These are phyloP conservation scores for Corchorus olitorius DNA, from an alignment of 345 rosid species.

Conservation along the genomic window DNA sequence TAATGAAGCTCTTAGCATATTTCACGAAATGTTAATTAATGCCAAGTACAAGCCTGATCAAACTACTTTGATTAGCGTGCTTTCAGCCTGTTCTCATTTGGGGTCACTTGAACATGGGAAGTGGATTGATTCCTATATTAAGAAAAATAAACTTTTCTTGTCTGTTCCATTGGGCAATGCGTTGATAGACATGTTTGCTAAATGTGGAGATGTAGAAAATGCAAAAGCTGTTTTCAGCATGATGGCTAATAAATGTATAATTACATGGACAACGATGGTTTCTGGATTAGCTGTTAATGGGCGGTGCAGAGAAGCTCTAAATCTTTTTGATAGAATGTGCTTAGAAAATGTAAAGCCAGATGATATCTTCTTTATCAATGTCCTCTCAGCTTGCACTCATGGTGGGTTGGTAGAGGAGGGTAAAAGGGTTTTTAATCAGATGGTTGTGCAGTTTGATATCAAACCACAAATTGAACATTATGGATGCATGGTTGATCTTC, in stretches of 20 bases:
- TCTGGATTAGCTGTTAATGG: constrained; percentile 35
- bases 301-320: constrained; percentile 24
- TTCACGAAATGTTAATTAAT: constrained; percentile 33
- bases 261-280: constrained; percentile 40
- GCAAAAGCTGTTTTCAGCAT: constrained; percentile 26
- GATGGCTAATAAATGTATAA: constrained; percentile 31
- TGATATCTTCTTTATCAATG: constrained; percentile 31
- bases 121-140: constrained; percentile 36
- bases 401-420: constrained; percentile 44
- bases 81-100: constrained; percentile 39
- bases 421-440: constrained; percentile 30
- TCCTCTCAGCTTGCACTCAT: constrained; percentile 41
- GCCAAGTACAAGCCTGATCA: constrained; percentile 34
- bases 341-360: constrained; percentile 28
- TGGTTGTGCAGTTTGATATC: constrained; percentile 28
- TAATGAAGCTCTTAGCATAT: constrained; percentile 34
- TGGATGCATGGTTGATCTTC: constrained; percentile 44
- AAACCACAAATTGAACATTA: constrained; percentile 41
- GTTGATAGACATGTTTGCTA: constrained; percentile 41
- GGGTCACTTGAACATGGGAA: constrained; percentile 38
- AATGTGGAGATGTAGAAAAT: constrained; percentile 35
- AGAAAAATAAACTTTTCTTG: constrained; percentile 29
- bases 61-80: constrained; percentile 30
- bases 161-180: constrained; percentile 35
- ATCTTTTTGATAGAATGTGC: constrained; percentile 33